These are phyloP conservation scores for Closterium sp. DNA, from an alignment of 139 green algal species.

Conservation along the genomic window DNA sequence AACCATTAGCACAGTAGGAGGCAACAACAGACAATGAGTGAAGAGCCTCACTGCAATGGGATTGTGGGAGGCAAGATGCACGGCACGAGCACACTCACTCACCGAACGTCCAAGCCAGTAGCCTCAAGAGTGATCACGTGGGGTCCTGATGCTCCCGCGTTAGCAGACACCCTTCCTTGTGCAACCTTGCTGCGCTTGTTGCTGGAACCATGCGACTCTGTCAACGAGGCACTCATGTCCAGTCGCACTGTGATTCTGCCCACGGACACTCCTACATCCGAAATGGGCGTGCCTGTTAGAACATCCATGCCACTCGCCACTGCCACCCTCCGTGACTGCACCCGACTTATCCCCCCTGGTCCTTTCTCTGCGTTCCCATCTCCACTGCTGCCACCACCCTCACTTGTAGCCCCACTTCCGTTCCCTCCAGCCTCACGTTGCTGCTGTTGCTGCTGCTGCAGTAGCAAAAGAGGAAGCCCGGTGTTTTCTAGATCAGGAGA, in stretches of 20 bases:
- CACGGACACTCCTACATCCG: not conserved
- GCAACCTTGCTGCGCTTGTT: not conserved
- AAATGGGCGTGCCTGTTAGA: not conserved
- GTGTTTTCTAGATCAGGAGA: not conserved
- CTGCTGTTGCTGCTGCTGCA: not conserved
- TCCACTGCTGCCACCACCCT: not conserved
- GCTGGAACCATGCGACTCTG: not conserved
- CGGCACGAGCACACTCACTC: not conserved
- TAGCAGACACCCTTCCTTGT: not conserved
- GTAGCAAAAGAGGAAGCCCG: not conserved
- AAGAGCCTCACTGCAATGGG: not conserved
- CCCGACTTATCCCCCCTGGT: not conserved
- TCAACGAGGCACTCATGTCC: not conserved
- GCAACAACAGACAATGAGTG: no score
- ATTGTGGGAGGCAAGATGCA: not conserved
- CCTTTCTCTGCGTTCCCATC: not conserved
- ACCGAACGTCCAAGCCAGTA: not conserved
- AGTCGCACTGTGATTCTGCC: not conserved
- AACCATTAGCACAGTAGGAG: not conserved
- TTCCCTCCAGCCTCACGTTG: no score
- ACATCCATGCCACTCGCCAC: not conserved
- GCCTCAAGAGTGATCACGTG: not conserved
- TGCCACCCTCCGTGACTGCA: not conserved
- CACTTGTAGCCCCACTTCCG: not conserved
- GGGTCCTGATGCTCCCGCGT: not conserved